phyloP scores from a whole-genome alignment of 148 eudicot genomes.

The Persicaria maculosa region DNA sequence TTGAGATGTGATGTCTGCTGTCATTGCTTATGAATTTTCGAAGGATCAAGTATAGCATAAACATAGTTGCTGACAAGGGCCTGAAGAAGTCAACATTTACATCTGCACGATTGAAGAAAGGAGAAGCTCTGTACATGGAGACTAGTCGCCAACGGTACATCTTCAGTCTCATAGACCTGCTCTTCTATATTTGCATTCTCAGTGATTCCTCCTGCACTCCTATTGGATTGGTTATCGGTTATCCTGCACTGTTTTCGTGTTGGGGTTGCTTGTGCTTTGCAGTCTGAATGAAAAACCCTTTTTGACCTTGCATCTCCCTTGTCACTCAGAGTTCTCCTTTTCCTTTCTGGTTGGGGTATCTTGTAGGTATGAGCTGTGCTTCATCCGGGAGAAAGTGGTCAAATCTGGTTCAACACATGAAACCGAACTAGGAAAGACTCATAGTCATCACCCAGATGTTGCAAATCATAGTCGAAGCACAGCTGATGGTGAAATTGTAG shows the following conservation, averaged over 20 bases:
- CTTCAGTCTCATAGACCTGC: background rate
- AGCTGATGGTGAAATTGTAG: conserved; percentile 47
- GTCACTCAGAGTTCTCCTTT: background rate
- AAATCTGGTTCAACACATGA: conserved; percentile 52
- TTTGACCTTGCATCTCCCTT: background rate
- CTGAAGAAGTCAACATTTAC: conserved; percentile 80
- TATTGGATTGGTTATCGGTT: background rate
- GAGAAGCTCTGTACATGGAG: conserved; percentile 92
- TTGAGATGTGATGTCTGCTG: background rate
- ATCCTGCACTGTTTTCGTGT: too few species aligned
- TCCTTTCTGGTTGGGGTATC: background rate
- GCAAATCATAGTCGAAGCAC: conserved; percentile 48
- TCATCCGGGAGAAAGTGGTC: conserved; percentile 64
- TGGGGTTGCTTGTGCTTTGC: too few species aligned
- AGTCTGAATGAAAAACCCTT: background rate
- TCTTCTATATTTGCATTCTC: background rate
- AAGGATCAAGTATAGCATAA: conserved; percentile 94
- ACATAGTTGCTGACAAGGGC: conserved; percentile 94
- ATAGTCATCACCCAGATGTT: conserved; percentile 36
- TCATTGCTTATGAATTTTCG: conserved; percentile 5
- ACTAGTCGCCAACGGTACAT: conserved; percentile 73
- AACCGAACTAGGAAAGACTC: conserved; percentile 50
- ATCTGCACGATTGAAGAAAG: conserved; percentile 93
- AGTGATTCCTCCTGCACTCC: background rate
- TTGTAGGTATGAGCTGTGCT: conserved; percentile 89